Percentiles rank a stretch among this genome's conserved stretches.
phyloP scores from a whole-genome alignment of 2,329 filamentous ascomycete genomes.

The Xylariaceae sp. region DNA sequence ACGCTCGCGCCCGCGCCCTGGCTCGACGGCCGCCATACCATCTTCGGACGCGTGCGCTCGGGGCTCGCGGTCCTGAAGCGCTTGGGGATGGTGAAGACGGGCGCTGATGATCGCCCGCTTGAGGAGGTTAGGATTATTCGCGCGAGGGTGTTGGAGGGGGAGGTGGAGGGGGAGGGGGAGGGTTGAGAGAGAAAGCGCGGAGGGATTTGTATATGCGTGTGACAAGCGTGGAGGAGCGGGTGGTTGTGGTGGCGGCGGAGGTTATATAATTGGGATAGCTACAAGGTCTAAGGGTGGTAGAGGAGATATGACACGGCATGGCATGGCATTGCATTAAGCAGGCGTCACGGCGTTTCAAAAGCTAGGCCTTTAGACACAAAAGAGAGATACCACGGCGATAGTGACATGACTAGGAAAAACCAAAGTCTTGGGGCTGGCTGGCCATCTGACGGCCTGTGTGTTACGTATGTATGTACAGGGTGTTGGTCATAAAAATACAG shows the following conservation, averaged over 20 bases:
- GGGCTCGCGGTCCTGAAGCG: slow-evolving; percentile 84
- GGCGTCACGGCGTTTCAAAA: slow-evolving; percentile 24
- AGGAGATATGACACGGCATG: background rate
- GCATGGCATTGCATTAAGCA: slow-evolving; percentile 14
- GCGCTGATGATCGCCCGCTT: slow-evolving; percentile 74
- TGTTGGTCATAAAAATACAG: slow-evolving; percentile 26
- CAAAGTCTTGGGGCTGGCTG: slow-evolving; percentile 2
- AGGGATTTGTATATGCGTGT: background rate
- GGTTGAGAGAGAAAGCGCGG: background rate
- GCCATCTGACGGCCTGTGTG: slow-evolving; percentile 10
- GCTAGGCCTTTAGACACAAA: slow-evolving; percentile 2
- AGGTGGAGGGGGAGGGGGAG: slow-evolving; percentile 35
- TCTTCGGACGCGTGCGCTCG: slow-evolving; percentile 86
- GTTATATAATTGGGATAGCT: background rate
- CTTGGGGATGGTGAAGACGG: slow-evolving; percentile 87
- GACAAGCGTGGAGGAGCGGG: background rate
- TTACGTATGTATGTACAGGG: slow-evolving; percentile 30
- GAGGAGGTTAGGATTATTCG: slow-evolving; percentile 81
- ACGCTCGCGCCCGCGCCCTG: slow-evolving; percentile 93
- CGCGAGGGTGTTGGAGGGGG: slow-evolving; percentile 69
- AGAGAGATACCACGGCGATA: slow-evolving; percentile 14
- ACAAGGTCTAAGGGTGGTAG: background rate
- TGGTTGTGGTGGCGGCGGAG: background rate
- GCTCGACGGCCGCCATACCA: slow-evolving; percentile 96
- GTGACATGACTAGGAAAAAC: slow-evolving; percentile 8